Evolutionary conservation across 176 grass and related monocot species (phyloP).

Genomic region (Lolium multiflorum): DNA sequence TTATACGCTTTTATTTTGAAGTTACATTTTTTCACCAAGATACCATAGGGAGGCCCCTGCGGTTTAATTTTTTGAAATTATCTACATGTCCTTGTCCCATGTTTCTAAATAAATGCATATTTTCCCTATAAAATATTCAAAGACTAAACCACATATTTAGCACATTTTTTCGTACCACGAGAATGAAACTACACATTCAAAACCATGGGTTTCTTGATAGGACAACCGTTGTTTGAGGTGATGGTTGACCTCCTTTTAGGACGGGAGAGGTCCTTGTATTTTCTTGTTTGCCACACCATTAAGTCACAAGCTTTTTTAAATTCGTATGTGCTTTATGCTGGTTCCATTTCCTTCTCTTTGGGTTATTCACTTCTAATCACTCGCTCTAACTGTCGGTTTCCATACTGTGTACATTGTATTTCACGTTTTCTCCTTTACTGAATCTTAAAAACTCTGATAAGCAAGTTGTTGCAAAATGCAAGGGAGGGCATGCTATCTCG

Average conservation of each 20-base stretch:
- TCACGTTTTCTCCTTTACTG: background rate
- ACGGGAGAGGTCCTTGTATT: background rate
- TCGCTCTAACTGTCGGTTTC: too few relatives aligned
- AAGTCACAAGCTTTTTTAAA: background rate
- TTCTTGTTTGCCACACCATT: background rate
- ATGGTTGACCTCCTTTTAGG: background rate
- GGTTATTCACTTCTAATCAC: too few relatives aligned
- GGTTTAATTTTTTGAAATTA: background rate
- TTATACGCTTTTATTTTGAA: background rate
- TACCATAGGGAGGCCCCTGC: too few relatives aligned
- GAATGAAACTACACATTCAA: too few relatives aligned
- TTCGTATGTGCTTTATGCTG: background rate
- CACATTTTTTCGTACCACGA: too few relatives aligned
- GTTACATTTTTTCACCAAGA: too few relatives aligned
- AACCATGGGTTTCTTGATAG: background rate
- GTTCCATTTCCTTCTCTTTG: too few relatives aligned
- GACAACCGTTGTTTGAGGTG: background rate
- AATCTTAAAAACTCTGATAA: background rate
- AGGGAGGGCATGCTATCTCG: too few relatives aligned
- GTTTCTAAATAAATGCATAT: constrained; percentile 5
- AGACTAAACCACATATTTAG: background rate
- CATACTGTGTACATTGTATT: too few relatives aligned
- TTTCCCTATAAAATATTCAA: background rate
- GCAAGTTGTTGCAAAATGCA: too few relatives aligned
- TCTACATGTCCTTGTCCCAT: background rate